Evolutionary conservation across 441 rosid genomes (phyloP).

Genomic region (Mallotus japonicus): DNA sequence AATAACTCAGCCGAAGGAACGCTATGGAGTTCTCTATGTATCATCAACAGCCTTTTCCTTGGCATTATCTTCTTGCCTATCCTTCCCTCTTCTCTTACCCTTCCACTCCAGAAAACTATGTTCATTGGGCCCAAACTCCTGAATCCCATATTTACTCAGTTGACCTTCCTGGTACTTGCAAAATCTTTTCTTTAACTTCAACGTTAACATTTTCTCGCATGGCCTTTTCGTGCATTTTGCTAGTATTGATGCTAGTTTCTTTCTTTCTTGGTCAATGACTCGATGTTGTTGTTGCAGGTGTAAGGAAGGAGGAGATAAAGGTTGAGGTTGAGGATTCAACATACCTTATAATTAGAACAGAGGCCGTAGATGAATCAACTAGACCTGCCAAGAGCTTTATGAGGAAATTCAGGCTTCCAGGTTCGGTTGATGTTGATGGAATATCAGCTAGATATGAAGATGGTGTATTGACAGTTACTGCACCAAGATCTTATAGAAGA

Average conservation of each 20-base stretch:
- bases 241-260: neutral
- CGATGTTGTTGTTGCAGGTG: slow-evolving; percentile 41
- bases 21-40: slow-evolving; percentile 46
- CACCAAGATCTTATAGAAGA: slow-evolving; percentile 45
- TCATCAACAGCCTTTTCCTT: slow-evolving; percentile 41
- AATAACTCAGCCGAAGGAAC: neutral
- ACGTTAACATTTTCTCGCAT: slow-evolving; percentile 1
- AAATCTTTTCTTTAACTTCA: neutral
- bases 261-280: neutral
- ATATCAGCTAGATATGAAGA: slow-evolving; percentile 66
- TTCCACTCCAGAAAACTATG: slow-evolving; percentile 44
- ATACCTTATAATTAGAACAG: slow-evolving; percentile 64
- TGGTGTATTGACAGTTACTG: slow-evolving; percentile 64
- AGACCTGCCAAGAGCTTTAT: slow-evolving; percentile 47
- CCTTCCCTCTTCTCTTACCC: slow-evolving; percentile 32
- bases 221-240: neutral
- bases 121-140: slow-evolving; percentile 70
- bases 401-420: slow-evolving; percentile 74
- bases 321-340: slow-evolving; percentile 76
- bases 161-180: slow-evolving; percentile 62
- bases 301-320: slow-evolving; percentile 70
- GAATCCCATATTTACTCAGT: slow-evolving; percentile 74
- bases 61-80: slow-evolving; percentile 41
- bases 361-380: slow-evolving; percentile 37
- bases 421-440: slow-evolving; percentile 47